A percentile compares a stretch with the other conserved stretches of the same genome.
Evolutionary conservation across 2,329 filamentous ascomycete species (phyloP).

Genomic region (Alternaria sp.): DNA sequence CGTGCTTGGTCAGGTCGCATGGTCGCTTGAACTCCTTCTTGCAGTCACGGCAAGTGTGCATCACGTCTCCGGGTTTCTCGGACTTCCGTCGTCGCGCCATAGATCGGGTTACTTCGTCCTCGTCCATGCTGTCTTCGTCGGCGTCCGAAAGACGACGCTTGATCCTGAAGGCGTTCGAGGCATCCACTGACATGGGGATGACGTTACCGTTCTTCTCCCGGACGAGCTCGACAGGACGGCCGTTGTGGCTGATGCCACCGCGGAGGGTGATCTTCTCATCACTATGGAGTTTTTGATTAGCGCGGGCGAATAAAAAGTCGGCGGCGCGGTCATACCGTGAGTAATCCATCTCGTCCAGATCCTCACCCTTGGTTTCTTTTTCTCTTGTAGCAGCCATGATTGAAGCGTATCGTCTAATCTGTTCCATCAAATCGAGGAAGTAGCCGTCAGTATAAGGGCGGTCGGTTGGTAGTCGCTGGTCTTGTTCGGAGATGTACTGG

Average conservation of each 20-base stretch:
- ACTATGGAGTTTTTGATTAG: conserved; percentile 48
- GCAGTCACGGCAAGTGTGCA: conserved; percentile 82
- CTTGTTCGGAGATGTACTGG: conserved; percentile 81
- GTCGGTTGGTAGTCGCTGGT: conserved; percentile 83
- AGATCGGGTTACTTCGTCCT: conserved; percentile 83
- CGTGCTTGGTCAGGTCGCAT: conserved; percentile 97
- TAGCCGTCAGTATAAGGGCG: conserved; percentile 94
- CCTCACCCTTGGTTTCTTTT: conserved; percentile 64
- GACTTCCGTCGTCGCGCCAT: conserved; percentile 98
- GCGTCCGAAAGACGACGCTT: conserved; percentile 58
- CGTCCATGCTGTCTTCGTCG: conserved; percentile 71
- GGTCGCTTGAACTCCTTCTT: conserved; percentile 90
- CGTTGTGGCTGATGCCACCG: conserved; percentile 81
- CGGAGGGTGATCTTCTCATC: conserved; percentile 79
- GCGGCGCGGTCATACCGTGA: conserved; percentile 49
- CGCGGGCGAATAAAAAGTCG: conserved; percentile 29
- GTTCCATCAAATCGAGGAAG: conserved; percentile 93
- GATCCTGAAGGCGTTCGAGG: conserved; percentile 65
- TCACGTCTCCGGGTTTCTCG: conserved; percentile 81
- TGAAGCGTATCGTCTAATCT: conserved; percentile 87
- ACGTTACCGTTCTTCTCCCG: conserved; percentile 80
- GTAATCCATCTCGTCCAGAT: conserved; percentile 59
- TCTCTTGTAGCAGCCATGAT: conserved; percentile 79
- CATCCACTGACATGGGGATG: conserved; percentile 70
- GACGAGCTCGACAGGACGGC: conserved; percentile 82